Percentiles rank a stretch among this genome's conserved stretches.
Evolutionary conservation across 495 filamentous ascomycete species (phyloP).

Genomic region (Hypoxylon crocopeplum): DNA sequence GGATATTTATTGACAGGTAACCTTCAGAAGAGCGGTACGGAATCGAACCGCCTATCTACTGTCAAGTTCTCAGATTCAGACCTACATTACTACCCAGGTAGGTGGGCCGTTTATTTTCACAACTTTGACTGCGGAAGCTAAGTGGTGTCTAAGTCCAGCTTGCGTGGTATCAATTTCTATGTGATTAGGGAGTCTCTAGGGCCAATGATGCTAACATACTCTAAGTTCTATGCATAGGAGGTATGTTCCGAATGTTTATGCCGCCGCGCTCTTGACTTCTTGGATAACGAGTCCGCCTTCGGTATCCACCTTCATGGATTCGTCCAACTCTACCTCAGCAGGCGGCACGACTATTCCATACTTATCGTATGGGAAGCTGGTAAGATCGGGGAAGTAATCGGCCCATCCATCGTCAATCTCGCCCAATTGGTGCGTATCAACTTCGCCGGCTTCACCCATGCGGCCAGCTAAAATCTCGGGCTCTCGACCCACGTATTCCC

Average conservation of each 20-base stretch:
- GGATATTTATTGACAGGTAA: conserved; percentile 78
- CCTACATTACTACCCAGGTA: not conserved
- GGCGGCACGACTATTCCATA: conserved; percentile 68
- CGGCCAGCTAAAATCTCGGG: conserved; percentile 82
- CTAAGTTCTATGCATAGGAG: not conserved
- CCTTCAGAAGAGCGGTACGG: not conserved
- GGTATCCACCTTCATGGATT: conserved; percentile 41
- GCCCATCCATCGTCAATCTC: conserved; percentile 78
- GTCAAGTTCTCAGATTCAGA: not conserved
- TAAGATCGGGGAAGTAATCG: conserved; percentile 65
- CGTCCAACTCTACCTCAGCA: conserved; percentile 45
- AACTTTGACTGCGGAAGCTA: not conserved
- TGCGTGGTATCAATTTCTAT: not conserved
- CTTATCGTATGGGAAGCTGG: conserved; percentile 73
- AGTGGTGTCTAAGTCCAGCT: not conserved
- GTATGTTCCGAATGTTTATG: not conserved
- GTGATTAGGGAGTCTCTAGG: not conserved
- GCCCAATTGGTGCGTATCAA: conserved; percentile 59
- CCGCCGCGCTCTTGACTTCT: conserved; percentile 9
- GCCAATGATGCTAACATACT: not conserved
- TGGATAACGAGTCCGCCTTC: conserved; percentile 28
- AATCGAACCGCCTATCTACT: not conserved
- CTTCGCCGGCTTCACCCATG: conserved; percentile 67
- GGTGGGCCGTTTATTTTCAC: not conserved
- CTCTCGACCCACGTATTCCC: conserved; percentile 77